These are phyloP conservation scores for Geranium brycei DNA, from an alignment of 345 rosid species.

Conservation along the genomic window DNA sequence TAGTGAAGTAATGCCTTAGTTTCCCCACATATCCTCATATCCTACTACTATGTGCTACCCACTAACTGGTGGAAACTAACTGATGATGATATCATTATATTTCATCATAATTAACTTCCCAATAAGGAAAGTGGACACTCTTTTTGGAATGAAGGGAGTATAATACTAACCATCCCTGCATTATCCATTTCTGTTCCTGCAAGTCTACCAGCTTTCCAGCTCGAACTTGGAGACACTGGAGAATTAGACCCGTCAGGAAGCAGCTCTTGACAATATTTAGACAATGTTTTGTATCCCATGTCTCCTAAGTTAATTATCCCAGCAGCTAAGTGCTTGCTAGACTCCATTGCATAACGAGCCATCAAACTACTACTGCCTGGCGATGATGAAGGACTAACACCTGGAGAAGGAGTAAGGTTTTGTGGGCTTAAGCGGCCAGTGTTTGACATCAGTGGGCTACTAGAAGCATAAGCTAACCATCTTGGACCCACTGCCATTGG, in stretches of 20 bases:
- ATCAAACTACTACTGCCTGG: conserved; percentile 70
- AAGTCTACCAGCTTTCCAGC: conserved; percentile 66
- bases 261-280: conserved; percentile 78
- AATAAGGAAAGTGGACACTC: too few relatives aligned
- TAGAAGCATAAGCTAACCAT: conserved; percentile 94
- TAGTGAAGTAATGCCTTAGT: too few relatives aligned
- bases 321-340: conserved; percentile 75
- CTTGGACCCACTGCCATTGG: conserved; percentile 96
- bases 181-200: conserved; percentile 60
- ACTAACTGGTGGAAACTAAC: too few relatives aligned
- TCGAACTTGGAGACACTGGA: conserved; percentile 65
- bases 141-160: neutral
- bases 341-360: conserved; percentile 97
- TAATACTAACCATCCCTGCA: conserved; percentile 84
- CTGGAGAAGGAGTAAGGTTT: conserved; percentile 58
- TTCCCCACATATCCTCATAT: too few relatives aligned
- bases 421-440: conserved; percentile 80
- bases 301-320: conserved; percentile 80
- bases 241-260: conserved; percentile 84
- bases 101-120: too few relatives aligned
- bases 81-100: too few relatives aligned
- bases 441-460: conserved; percentile 43
- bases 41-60: too few relatives aligned
- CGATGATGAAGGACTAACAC: conserved; percentile 76
- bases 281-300: conserved; percentile 79